These are phyloP conservation scores for Aspergillus taichungensis DNA, from an alignment of 495 filamentous ascomycete species.

Conservation along the genomic window DNA sequence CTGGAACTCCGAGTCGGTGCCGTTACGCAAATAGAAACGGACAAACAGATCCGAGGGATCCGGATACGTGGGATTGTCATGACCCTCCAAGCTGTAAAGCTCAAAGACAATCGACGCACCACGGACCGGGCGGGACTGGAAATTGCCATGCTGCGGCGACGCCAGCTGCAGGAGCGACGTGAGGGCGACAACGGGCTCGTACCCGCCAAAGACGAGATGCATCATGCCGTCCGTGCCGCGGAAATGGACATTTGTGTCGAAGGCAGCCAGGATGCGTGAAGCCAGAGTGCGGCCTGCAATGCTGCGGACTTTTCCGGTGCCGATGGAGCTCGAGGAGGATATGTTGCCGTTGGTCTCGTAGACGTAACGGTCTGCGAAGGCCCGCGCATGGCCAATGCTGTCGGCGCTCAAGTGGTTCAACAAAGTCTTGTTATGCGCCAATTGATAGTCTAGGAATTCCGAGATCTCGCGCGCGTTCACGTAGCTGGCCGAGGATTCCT, in stretches of 20 bases:
- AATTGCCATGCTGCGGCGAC: conserved; percentile 41
- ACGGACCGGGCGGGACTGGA: conserved; percentile 61
- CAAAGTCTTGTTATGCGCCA: conserved; percentile 60
- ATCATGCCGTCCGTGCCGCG: conserved; percentile 41
- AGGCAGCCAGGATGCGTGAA: conserved; percentile 47
- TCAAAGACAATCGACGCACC: conserved; percentile 66
- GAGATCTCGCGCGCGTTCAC: conserved; percentile 52
- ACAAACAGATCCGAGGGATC: conserved; percentile 52
- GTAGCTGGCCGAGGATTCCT: conserved; percentile 39
- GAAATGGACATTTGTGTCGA: conserved; percentile 41
- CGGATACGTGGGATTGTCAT: conserved; percentile 38
- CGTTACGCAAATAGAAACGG: conserved; percentile 71
- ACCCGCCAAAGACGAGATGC: conserved; percentile 59
- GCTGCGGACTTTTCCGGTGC: conserved; percentile 47
- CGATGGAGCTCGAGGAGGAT: conserved; percentile 31
- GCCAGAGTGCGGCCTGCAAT: conserved; percentile 59
- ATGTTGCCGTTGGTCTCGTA: conserved; percentile 55
- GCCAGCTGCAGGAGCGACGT: conserved; percentile 60
- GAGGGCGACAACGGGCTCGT: conserved; percentile 64
- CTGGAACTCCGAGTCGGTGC: conserved; percentile 47
- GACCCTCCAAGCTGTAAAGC: conserved; percentile 55
- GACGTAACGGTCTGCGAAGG: conserved; percentile 58
- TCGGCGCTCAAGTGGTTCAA: conserved; percentile 40
- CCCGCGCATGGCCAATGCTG: conserved; percentile 48
- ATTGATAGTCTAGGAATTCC: conserved; percentile 67